Evolutionary conservation across 495 filamentous ascomycete genomes (phyloP), one percentile per base, ranked within the genome.

Genomic region (Talaromyces liani): DNA sequence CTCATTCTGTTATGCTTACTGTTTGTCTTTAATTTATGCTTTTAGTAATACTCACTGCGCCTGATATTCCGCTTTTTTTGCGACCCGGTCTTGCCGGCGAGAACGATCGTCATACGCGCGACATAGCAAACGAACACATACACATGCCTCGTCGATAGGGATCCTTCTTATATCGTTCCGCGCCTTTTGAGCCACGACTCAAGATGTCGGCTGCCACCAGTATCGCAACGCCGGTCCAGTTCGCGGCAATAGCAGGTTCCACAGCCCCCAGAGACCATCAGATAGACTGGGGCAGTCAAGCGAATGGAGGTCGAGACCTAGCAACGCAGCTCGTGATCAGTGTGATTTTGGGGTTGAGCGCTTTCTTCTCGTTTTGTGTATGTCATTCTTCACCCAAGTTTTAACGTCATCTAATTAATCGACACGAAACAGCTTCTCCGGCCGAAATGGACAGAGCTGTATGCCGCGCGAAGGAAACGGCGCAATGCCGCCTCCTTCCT

Each of bases 391-490:
- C 7, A 12, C 33, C 45, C 6, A 8, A 10, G 49, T 62, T 59
- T 9, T n/a, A 29, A 27, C 18, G 18, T 20, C 53, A 22, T 9
- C 39, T 64, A 24, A 49, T 39, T 8, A 18, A 34, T 24, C 58
- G 5, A 22, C 1, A 27, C 34, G 51, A 29, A n/a, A n/a, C 70
- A 86, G 88, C 73, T 91, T 54, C 80, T 99, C 55, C 86, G 95
- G 61, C 91, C 93, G 64, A 87, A 92, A 83, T 99, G 95, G 95
- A 87, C 89, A 57, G 84, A 86, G 29, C 84, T 99, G 14, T 99
- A 98, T 73, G 92, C 93, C 24, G 93, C 95, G 16, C 86, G 95
- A 61, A 92, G 89, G 72, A 82, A 86, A 67, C 85, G 86, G 67
- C 78, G 80, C 66, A 76, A 86, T 68, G 84, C 85, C 25, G 85